Conservation (phyloP, 257 asterid genomes). For the Nicotiana otophora region DNA sequence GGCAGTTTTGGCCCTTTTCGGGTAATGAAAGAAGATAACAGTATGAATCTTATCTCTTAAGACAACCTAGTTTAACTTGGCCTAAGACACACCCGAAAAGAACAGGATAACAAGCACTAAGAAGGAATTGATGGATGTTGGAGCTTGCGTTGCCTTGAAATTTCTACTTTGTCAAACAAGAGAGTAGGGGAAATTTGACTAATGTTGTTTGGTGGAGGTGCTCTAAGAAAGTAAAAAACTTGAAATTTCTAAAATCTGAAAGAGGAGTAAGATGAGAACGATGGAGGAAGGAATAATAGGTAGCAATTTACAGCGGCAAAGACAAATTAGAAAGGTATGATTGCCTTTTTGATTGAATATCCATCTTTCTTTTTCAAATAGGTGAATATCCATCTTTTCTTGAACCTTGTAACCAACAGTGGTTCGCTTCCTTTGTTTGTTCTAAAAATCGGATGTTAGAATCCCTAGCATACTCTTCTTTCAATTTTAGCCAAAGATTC, state of each 20-base stretch:
- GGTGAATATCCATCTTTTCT: background rate
- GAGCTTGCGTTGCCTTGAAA: background rate
- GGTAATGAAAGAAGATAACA: background rate
- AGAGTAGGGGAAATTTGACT: background rate
- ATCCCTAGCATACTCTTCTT: background rate
- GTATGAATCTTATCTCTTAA: background rate
- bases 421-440: slow-evolving; percentile 1
- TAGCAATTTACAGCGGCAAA: background rate
- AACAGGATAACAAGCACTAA: background rate
- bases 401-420: background rate
- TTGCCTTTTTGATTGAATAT: background rate
- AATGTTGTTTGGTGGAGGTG: background rate
- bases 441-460: background rate
- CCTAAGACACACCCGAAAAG: background rate
- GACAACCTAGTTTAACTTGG: background rate
- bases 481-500: background rate
- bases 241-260: background rate
- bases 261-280: background rate
- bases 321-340: background rate
- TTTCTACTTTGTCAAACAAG: background rate
- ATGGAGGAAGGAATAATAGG: background rate
- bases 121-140: background rate
- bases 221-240: background rate
- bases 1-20: too few relatives aligned
- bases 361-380: background rate